Conservation (phyloP, 148 eudicot species). For the Cornus florida region DNA sequence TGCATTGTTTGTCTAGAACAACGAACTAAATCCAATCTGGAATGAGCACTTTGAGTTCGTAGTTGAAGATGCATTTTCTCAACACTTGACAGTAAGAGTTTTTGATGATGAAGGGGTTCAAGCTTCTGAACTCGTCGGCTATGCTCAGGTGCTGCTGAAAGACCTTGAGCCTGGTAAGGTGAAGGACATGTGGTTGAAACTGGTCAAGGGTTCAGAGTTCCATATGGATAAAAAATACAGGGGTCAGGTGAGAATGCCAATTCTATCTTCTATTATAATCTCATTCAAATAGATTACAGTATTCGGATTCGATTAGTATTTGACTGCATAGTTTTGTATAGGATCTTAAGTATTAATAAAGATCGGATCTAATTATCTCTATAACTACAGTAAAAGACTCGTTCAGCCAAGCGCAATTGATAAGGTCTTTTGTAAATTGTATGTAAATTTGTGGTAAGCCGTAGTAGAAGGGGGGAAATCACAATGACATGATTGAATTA, state of each 20-base stretch:
- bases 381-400: background rate
- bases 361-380: background rate
- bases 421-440: background rate
- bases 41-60: conserved; percentile 86
- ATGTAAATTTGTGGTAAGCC: background rate
- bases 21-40: conserved; percentile 82
- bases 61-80: conserved; percentile 82
- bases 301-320: background rate
- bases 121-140: conserved; percentile 77
- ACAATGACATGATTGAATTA: background rate
- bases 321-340: background rate
- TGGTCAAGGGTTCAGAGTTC: conserved; percentile 70
- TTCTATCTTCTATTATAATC: background rate
- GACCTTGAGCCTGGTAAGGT: conserved; percentile 83
- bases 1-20: conserved; percentile 41
- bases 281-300: background rate
- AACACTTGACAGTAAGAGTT: conserved; percentile 69
- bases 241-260: conserved; percentile 59
- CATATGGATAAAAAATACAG: conserved; percentile 77
- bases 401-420: background rate
- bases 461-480: background rate
- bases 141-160: conserved; percentile 51
- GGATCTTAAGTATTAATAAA: background rate
- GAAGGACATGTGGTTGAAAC: conserved; percentile 70
- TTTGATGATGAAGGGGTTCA: conserved; percentile 91